Evolutionary conservation across 768 basidiomycete species (phyloP), one percentile per base, ranked within the genome.

Genomic region (Boletus coccyginus): DNA sequence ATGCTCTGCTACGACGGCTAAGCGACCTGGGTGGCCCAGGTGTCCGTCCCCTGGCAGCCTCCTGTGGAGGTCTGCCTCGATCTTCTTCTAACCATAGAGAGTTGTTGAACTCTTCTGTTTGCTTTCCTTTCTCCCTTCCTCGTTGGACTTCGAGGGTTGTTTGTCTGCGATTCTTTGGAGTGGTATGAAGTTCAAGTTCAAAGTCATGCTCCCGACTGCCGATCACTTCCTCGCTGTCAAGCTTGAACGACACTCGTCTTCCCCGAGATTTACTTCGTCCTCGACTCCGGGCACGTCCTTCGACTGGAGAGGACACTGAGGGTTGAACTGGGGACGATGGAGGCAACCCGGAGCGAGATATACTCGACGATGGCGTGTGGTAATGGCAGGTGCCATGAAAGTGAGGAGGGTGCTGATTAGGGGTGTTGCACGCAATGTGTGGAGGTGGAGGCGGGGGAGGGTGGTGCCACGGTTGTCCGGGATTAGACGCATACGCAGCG

Each of bases 241-340:
- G 60, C 55, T 69, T 73, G 64, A 87, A 87, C 12, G 84, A 84
- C 3, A 86, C 85, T 24, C 74, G 74, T 55, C 85, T 76, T 10
- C 81, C 84, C 32, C 78, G 69, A 19, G 84, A 82, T 47, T 70
- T 76, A 67, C 84, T 84, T 49, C 81, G 74, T 31, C 72, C 68
- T 27, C 79, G 79, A 58, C 57, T 58, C 29, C 77, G 60, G 0
- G 77, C 73, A 52, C 73, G 73, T 43, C 61, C 67, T 51, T 60
- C 66, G 16, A 65, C 58, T 45, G 70, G 47, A 19, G 80, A 74
- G 27, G 79, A 73, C 5, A 76, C 74, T 2, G 74, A 74, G n/a
- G 61, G 61, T 13, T 52, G 64, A 52, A 77, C 70, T 3, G 83
- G 79, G 5, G 83, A 81, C 42, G 79, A 79, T 7, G 84, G 80